Evolutionary conservation across 768 basidiomycete species (phyloP).

Genomic region (Phaeolepiota aurea): DNA sequence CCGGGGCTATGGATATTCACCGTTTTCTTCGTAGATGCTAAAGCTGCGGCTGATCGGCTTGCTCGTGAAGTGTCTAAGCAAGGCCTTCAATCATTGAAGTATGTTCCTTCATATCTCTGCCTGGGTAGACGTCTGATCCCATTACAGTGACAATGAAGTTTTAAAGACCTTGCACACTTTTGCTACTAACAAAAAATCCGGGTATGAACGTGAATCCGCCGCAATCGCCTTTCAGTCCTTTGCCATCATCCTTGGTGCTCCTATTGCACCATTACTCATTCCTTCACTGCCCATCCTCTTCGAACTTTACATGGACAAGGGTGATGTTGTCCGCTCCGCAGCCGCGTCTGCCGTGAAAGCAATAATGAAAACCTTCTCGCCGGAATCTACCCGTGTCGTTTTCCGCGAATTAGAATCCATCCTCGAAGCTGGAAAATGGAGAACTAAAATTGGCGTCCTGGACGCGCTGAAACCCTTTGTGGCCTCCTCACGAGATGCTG

Average conservation of each 20-base stretch:
- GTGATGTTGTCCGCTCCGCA: constrained; percentile 80
- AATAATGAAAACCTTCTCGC: constrained; percentile 76
- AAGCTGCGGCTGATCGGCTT: constrained; percentile 73
- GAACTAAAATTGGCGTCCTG: constrained; percentile 86
- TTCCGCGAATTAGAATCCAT: constrained; percentile 66
- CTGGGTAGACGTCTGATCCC: not conserved
- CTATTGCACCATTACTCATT: constrained; percentile 67
- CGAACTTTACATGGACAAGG: constrained; percentile 89
- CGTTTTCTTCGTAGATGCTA: constrained; percentile 60
- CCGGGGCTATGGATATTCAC: too few species aligned
- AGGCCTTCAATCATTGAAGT: constrained; percentile 60
- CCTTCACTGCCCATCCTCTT: constrained; percentile 70
- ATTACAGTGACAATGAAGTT: constrained; percentile 49
- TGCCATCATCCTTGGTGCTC: constrained; percentile 57
- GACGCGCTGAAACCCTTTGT: constrained; percentile 79
- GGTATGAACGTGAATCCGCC: constrained; percentile 82
- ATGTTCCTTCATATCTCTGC: constrained; percentile 8
- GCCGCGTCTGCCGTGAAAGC: constrained; percentile 76
- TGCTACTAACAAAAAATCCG: constrained; percentile 79
- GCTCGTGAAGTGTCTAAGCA: constrained; percentile 62
- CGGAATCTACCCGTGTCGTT: constrained; percentile 66
- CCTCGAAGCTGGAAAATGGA: constrained; percentile 86
- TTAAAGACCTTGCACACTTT: constrained; percentile 58
- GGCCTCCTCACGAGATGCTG: constrained; percentile 55
- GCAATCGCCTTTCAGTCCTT: constrained; percentile 76